Evolutionary conservation across 2,329 filamentous ascomycete species (phyloP), one percentile per base, ranked within the genome.

Genomic region (Pseudogymnoascus sp.): DNA sequence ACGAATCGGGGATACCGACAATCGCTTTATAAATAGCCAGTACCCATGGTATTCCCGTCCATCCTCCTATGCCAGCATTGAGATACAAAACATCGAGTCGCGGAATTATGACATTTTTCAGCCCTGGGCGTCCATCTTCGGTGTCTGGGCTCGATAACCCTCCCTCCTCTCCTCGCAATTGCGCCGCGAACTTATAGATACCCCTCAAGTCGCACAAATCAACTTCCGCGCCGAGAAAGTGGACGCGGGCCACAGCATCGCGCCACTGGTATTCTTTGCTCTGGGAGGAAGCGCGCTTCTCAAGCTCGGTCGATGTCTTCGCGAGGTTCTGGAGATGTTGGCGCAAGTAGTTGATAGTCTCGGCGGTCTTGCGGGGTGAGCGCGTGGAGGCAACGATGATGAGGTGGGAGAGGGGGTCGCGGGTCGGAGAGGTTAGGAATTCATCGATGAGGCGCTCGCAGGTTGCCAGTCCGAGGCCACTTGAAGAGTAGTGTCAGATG

Each of bases 1-100:
- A 38, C 1, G 57, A 58, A 11, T 38, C 57, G 3, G 57, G 57
- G 4, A 58, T 38, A 12, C 57, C 57, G 18, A 39, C 25, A 35
- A 58, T 58, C 2, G 6, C 69, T 61, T 76, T 74, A 67, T 73
- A 76, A 30, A 85, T 72, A 1, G 89, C 84, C 60, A 69, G 68
- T 1, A 77, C 73, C 84, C 86, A 97, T 72, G 90, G 76, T 62
- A 96, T 72, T n/a, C 89, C 90, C 0, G 79, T 82, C 89, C 91
- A 96, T 1, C 90, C 91, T 20, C 91, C 91, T 38, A 93, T 87
- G 0, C 92, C 94, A 14, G 93, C 93, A 73, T 97, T 97, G 71
- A 90, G 87, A 37, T 97, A 79, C 20, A 94, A 79, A 2, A 82
- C 82, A 73, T 97, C 91, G 30, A 99, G 78, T 65, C 87, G 85